Conservation (phyloP, 345 rosid genomes). For the Lumnitzera littorea region DNA sequence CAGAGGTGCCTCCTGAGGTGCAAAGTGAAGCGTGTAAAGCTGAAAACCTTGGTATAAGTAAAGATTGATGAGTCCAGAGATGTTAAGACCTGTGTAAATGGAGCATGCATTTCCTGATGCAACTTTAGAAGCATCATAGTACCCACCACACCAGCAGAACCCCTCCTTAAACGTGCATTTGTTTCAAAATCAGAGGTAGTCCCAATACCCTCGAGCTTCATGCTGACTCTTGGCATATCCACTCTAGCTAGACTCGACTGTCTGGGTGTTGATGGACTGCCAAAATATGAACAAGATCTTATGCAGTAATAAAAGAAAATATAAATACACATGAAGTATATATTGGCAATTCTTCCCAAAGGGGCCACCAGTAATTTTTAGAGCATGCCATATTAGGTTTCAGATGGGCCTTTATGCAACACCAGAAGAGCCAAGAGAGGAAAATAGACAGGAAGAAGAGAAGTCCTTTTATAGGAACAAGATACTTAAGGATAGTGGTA, state of each 20-base stretch:
- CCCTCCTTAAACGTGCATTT: slow-evolving; percentile 48
- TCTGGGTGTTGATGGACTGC: slow-evolving; percentile 28
- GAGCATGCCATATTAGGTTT: too few species aligned
- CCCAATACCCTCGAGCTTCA: slow-evolving; percentile 22
- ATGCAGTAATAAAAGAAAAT: slow-evolving; percentile 2
- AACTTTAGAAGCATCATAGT: slow-evolving; percentile 87
- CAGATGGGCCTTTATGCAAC: too few species aligned
- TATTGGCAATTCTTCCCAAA: too few species aligned
- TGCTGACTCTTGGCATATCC: slow-evolving; percentile 9
- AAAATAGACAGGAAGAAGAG: too few species aligned
- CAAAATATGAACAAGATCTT: slow-evolving; percentile 5
- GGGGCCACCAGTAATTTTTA: too few species aligned
- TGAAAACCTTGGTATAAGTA: background rate
- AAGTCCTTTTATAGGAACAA: too few species aligned
- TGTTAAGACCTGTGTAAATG: slow-evolving; percentile 76
- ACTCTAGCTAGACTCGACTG: slow-evolving; percentile 18
- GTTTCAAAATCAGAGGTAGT: slow-evolving; percentile 28
- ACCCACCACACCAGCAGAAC: slow-evolving; percentile 81
- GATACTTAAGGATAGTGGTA: too few species aligned
- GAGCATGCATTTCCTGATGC: slow-evolving; percentile 75
- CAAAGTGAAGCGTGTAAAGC: background rate
- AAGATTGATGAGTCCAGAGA: slow-evolving; percentile 9
- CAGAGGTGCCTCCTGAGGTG: slow-evolving; percentile 63
- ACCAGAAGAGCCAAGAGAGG: too few species aligned
- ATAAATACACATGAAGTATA: background rate